These are phyloP conservation scores for Erigeron philadelphicus DNA, from an alignment of 140 eudicot genomes.

Conservation along the genomic window DNA sequence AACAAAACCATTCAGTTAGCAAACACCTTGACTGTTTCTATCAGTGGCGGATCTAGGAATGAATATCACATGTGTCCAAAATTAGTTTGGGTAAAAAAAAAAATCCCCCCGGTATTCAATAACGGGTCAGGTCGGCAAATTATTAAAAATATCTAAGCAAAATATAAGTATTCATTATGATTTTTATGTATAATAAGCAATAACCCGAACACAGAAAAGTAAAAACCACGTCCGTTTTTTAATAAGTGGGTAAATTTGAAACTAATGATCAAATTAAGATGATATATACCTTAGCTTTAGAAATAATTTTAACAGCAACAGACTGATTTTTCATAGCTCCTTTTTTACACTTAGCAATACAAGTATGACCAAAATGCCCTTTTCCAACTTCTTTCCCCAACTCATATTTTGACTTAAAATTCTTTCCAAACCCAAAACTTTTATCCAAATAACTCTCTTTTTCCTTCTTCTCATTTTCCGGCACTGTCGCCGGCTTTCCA, in stretches of 20 bases:
- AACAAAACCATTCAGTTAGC: conserved; percentile 16
- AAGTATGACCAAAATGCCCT: conserved; percentile 99
- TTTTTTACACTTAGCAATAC: conserved; percentile 69
- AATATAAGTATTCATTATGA: no score
- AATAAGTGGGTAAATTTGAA: no score
- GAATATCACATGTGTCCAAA: no score
- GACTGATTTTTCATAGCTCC: conserved; percentile 64
- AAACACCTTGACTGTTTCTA: no score
- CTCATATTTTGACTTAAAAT: conserved; percentile 64
- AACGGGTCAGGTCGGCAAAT: no score
- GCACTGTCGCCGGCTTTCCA: conserved; percentile 24
- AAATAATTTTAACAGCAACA: conserved; percentile 84
- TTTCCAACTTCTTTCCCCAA: conserved; percentile 82
- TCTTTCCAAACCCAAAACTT: conserved; percentile 60
- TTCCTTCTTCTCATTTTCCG: conserved; percentile 36
- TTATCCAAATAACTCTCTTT: conserved; percentile 50
- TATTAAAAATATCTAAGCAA: no score
- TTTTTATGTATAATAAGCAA: no score
- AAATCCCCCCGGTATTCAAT: no score
- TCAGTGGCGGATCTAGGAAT: no score
- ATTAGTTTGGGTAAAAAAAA: no score
- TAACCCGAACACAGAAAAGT: no score
- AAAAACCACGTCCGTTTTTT: no score
- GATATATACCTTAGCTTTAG: conserved; percentile 84
- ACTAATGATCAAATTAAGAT: background rate